Evolutionary conservation across 331 rosid genomes (phyloP), one percentile per base, ranked within the genome.

Genomic region (Malus hybrid): DNA sequence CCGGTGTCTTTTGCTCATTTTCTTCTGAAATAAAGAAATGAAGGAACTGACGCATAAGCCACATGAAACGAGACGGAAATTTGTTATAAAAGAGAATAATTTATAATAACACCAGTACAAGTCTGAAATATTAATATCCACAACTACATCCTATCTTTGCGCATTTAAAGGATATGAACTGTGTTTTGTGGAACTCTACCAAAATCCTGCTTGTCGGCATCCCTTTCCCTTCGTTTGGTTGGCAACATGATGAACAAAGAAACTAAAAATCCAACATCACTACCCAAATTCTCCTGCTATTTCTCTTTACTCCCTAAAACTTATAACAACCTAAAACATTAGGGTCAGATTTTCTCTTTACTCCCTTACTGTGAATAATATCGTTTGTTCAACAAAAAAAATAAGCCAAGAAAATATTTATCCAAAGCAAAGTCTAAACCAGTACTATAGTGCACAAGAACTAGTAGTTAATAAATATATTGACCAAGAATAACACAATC

Each of bases 1-100:
- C 90, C 32, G 60, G 78, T 71, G 77, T 63, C 79, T 79, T 89
- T 46, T 63, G 79, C 81, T 87, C 91, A 71, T 69, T 84, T 85
- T 87, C 86, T 78, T 83, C 96, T 88, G 88, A 73, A 84, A 86
- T 46, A 73, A 73, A 75, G n/a, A 75, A 71, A 79, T 36, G 79
- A 33, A 33, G 36, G 62, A 57, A 10, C 46, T 24, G 61, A 64
- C 68, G 48, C 72, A 60, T 57, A 67, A 75, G 58, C 33, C 68
- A 75, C 64, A 72, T 28, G 73, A 57, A 72, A 22, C 1, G 12
- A n/a, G n/a, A 53, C 9, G 0, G 57, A 34, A 46, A 44, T 28
- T 24, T 29, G 67, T 58, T n/a, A 60, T 19, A 24, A 61, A 44
- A 11, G 24, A 64, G 5, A 24, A 15, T 29, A 67, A 53, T 22